A percentile compares a stretch with the other conserved stretches of the same genome.
These are phyloP conservation scores for Platanthera guangdongensis DNA, from an alignment of 106 monocot species.

Conservation along the genomic window DNA sequence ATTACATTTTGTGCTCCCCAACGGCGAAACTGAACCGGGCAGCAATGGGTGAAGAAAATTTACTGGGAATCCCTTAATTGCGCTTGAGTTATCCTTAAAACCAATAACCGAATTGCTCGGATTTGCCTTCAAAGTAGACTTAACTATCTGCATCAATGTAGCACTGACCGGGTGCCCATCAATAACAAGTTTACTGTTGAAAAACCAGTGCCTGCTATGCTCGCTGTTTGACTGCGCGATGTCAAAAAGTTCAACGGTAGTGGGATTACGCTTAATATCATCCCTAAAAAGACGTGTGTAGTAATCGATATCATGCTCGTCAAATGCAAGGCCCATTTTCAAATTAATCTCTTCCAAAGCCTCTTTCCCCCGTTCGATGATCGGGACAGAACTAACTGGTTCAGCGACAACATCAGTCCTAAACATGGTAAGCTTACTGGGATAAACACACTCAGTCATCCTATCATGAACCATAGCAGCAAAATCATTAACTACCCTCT, in stretches of 20 bases:
- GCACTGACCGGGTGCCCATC: constrained; percentile 52
- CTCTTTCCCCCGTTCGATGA: constrained; percentile 69
- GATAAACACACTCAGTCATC: constrained; percentile 97
- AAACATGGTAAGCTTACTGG: constrained; percentile 57
- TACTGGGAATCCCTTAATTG: constrained; percentile 70
- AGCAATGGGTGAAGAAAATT: constrained; percentile 35
- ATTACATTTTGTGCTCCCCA: constrained; percentile 15
- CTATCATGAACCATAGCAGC: constrained; percentile 84
- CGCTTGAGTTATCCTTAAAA: constrained; percentile 98
- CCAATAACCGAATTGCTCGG: constrained; percentile 92
- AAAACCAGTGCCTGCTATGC: constrained; percentile 96
- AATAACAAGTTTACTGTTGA: constrained; percentile 76
- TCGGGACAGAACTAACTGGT: constrained; percentile 47
- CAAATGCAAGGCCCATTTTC: constrained; percentile 93
- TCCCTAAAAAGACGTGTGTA: constrained; percentile 80
- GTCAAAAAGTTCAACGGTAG: constrained; percentile 92
- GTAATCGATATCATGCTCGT: constrained; percentile 87
- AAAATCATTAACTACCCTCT: constrained; percentile 52
- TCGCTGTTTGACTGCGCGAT: constrained; percentile 97
- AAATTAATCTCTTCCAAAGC: constrained; percentile 79
- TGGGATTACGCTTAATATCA: constrained; percentile 85
- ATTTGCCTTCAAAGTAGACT: constrained; percentile 72
- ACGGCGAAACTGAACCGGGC: constrained; percentile 47
- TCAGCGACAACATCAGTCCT: constrained; percentile 41
- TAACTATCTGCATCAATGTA: constrained; percentile 76